Base-by-base conservation (phyloP, 2,329 filamentous ascomycete genomes). In the Immersiporthe knoxdaviesiana region DNA sequence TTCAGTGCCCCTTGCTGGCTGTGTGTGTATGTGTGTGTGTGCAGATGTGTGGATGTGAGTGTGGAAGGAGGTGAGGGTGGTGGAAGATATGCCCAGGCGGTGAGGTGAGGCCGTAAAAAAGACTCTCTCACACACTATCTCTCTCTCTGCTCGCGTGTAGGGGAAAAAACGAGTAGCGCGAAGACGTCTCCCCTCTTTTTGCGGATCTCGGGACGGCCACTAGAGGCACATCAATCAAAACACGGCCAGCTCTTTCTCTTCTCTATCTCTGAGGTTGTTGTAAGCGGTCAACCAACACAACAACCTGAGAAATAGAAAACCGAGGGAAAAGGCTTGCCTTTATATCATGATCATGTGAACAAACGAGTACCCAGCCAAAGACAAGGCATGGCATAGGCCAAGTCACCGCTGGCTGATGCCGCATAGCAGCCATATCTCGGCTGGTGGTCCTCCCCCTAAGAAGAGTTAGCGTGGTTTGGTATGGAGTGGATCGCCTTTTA, bases 171-270 rank as follows among this genome's bases (percentile, higher is more conserved):
- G 68, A 70, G 67, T 66, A 68, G 62, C 64, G 68, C 61, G 58
- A 68, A 65, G 61, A n/a, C 21, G 18, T 47, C 41, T 32, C 44
- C 24, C 47, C 61, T 65, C 65, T 68, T 67, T 70, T 70, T 66
- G 44, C 64, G 65, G 58, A 59, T 35, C 32, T 56, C 47, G 41
- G 50, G 39, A 30, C 27, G 54, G 41, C 39, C 56, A 61, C 35
- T 21, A n/a, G 32, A 44, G 58, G 35, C 27, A n/a, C 44, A 47
- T n/a, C 7, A 47, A 47, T 47, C 7, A 47, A n/a, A n/a, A 21
- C 50, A 27, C 11, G 50, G 11, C 24, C 44, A 47, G 3, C n/a
- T 27, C 50, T 54, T 54, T 54, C n/a, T 54, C n/a, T 54, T 54
- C 24, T 16, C 35, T 27, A 8, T 32, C 52, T 56, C 24, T 56